Evolutionary conservation across 2,329 filamentous ascomycete genomes (phyloP).

Genomic region (Dactylellina haptotyla): DNA sequence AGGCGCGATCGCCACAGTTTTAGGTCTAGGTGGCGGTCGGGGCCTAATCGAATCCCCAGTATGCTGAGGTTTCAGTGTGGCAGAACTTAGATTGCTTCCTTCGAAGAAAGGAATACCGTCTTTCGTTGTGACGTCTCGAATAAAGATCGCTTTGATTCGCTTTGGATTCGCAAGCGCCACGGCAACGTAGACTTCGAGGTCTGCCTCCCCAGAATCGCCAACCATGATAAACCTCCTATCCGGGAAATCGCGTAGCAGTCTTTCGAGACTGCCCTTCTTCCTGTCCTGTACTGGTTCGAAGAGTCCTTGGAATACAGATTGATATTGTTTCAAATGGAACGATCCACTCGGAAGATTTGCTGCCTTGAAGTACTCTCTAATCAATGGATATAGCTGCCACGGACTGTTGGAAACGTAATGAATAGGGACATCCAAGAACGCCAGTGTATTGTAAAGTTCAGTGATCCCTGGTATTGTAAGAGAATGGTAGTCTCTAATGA

Average conservation of each 20-base stretch:
- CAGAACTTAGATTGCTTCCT: slow-evolving; percentile 59
- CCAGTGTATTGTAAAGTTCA: slow-evolving; percentile 86
- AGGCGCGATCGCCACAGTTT: slow-evolving; percentile 55
- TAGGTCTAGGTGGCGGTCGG: slow-evolving; percentile 51
- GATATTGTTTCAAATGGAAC: slow-evolving; percentile 95
- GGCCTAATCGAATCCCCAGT: slow-evolving; percentile 18
- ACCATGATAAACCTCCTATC: slow-evolving; percentile 88
- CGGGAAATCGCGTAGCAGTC: slow-evolving; percentile 88
- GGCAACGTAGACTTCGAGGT: slow-evolving; percentile 96
- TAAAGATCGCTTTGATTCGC: slow-evolving; percentile 86
- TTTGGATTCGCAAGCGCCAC: slow-evolving; percentile 85
- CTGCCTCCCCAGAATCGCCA: slow-evolving; percentile 94
- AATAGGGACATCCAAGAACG: slow-evolving; percentile 82
- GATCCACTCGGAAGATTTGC: slow-evolving; percentile 86
- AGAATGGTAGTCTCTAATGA: slow-evolving; percentile 83
- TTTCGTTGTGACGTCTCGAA: slow-evolving; percentile 88
- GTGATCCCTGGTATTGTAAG: slow-evolving; percentile 85
- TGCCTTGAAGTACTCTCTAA: slow-evolving; percentile 80
- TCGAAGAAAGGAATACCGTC: slow-evolving; percentile 82
- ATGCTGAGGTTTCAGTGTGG: slow-evolving; percentile 24
- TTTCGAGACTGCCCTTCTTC: slow-evolving; percentile 87
- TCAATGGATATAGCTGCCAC: slow-evolving; percentile 93
- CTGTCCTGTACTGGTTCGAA: slow-evolving; percentile 96
- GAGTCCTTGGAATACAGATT: slow-evolving; percentile 95
- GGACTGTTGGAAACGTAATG: slow-evolving; percentile 99